These are phyloP conservation scores for Vicia sativa DNA, from an alignment of 306 rosid species.

Conservation along the genomic window DNA sequence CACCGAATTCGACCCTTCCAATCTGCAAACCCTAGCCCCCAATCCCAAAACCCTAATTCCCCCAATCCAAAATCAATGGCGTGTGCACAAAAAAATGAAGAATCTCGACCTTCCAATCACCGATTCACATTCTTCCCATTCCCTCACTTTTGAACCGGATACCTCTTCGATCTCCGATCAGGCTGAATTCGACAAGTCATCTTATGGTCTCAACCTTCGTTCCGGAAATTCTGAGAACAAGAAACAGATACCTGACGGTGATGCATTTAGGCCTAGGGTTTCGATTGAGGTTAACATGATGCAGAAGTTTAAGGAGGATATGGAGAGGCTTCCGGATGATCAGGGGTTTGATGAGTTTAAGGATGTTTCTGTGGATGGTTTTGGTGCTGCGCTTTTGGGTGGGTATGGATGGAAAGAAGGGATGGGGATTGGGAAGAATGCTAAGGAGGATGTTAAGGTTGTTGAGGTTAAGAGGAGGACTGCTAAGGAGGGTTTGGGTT, in stretches of 20 bases:
- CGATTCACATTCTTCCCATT: conserved; percentile 29
- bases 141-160: conserved; percentile 52
- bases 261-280: background rate
- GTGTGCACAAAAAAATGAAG: conserved; percentile 44
- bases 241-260: background rate
- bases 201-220: conserved; percentile 64
- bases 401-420: conserved; percentile 93
- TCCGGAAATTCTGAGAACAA: background rate
- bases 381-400: conserved; percentile 70
- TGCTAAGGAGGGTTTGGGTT: conserved; percentile 78
- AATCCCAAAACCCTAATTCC: conserved; percentile 33
- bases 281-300: conserved; percentile 42
- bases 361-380: conserved; percentile 79
- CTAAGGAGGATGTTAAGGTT: conserved; percentile 70
- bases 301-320: conserved; percentile 61
- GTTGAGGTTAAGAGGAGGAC: conserved; percentile 53
- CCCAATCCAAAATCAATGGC: conserved; percentile 47
- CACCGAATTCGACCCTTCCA: conserved; percentile 51
- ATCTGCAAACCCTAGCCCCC: background rate
- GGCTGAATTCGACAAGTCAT: conserved; percentile 45
- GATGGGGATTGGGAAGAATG: conserved; percentile 76
- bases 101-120: conserved; percentile 42
- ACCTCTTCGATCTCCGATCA: conserved; percentile 23
- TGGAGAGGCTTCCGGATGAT: conserved; percentile 63
- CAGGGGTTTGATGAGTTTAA: conserved; percentile 67